Base-by-base conservation (phyloP, 2,329 filamentous ascomycete species). In the Aspergillus aculeatinus region DNA sequence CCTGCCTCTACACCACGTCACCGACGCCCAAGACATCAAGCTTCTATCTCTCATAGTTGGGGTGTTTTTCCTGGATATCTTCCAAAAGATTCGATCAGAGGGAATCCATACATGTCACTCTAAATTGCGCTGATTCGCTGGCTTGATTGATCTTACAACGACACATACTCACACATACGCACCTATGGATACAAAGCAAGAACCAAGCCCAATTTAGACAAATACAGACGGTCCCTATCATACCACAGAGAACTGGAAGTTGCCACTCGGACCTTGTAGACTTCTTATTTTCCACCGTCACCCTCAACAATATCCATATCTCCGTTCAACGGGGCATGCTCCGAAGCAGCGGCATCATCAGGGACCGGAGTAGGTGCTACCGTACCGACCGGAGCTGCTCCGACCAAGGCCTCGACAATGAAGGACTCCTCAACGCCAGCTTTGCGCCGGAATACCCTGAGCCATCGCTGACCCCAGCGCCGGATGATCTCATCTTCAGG, bases 401-500 rank as follows among this genome's bases (percentile, higher is more conserved):
- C 77, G 3, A 82, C 77, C 55, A 84, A 80, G 19, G 80, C 80
- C 67, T 87, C 86, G 11, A 80, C 79, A 19, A 87, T 83, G 61
- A 86, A 83, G 0, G 89, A 85, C 77, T 97, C 92, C 78, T 98
- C 93, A 14, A 98, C 91, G 2, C 90, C 91, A 14, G 86, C 85
- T 76, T 92, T 89, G 48, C 95, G 83, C 69, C 87, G 81, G 75
- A 96, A 97, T 1, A 95, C 92, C 33, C 91, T 84, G 63, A 91
- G 80, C 95, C 95, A 99, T 51, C 92, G 85, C 71, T 86, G 85
- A 0, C 89, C 93, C 95, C 95, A 98, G 54, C 85, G 83, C 63
- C 85, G 84, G 59, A 96, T 84, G 65, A 93, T 80, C 61, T 83
- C 83, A 66, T 89, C 85, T 33, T 85, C 82, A 39, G 83, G 83